Base-by-base conservation (phyloP, 495 filamentous ascomycete species). In the Penicillium cataractarum region DNA sequence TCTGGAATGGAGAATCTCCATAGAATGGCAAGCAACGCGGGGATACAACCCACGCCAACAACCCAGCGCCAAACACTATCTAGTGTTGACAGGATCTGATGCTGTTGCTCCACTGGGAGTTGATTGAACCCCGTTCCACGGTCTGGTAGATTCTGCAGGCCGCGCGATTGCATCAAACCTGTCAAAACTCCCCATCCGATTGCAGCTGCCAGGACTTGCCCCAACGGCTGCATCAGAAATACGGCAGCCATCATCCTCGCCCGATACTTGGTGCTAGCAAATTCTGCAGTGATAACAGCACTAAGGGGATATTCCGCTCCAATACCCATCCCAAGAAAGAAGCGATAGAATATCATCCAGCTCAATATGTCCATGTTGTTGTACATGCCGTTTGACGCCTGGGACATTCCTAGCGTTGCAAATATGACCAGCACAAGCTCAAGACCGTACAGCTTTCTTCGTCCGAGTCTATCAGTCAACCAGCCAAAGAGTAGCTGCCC, bases 251-350 rank as follows among this genome's bases (percentile, higher is more conserved):
- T 71, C 84, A 88, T 87, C 6, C 74, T 73, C 37, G 74, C 82
- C 48, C 86, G 62, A n/a, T 70, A 76, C 37, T 75, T 72, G 6
- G 76, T 82, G 2, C 83, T 79, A 1, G 84, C 82, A 68, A 80
- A 87, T 69, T 87, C 84, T 1, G 81, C 74, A 12, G 79, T 83
- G 35, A 88, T 85, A n/a, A 85, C 78, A 1, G 83, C 81, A 55
- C 69, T 76, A 13, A 81, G 71, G 13, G 79, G 80, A 59, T 82
- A 82, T 44, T 81, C 81, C 1, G 71, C 80, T 4, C 80, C 80
- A 12, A 83, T 73, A 4, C 80, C 73, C 19, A 75, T 55, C 0
- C 76, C 74, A 58, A 78, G 66, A 26, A 77, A 58, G 49, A 80
- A 72, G 9, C 83, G 74, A 80, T 81, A 84, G 63, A 79, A 82